These are phyloP conservation scores for Cyclocybe aegerita DNA, from an alignment of 768 basidiomycete genomes.

Conservation along the genomic window DNA sequence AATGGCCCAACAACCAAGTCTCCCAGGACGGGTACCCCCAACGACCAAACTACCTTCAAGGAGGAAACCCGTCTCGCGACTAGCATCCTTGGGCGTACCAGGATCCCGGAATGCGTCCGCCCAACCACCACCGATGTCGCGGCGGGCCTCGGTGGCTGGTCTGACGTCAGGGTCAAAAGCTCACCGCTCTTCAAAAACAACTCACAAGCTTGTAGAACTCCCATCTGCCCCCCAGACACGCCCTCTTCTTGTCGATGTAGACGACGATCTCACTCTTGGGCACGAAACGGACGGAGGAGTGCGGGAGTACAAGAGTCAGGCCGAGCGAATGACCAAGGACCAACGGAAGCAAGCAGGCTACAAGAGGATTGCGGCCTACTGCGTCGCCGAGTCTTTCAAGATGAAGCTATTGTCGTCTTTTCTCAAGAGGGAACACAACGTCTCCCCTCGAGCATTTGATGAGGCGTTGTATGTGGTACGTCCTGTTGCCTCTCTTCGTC, in stretches of 20 bases:
- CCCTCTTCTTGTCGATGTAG: constrained; percentile 50
- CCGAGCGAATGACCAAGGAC: constrained; percentile 86
- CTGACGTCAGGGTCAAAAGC: constrained; percentile 47
- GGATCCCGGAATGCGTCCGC: constrained; percentile 17
- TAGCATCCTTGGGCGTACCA: constrained; percentile 26
- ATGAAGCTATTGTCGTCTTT: constrained; percentile 84
- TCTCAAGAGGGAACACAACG: constrained; percentile 92
- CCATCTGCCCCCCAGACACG: constrained; percentile 89
- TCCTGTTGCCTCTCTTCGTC: constrained; percentile 14
- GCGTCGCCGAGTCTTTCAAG: constrained; percentile 80
- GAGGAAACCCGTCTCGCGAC: constrained; percentile 27
- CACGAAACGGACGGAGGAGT: constrained; percentile 68
- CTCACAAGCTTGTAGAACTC: constrained; percentile 86
- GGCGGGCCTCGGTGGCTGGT: constrained; percentile 39
- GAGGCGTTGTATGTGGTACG: constrained; percentile 91
- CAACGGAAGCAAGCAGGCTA: constrained; percentile 81
- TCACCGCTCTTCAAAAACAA: constrained; percentile 86
- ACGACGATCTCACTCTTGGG: constrained; percentile 48
- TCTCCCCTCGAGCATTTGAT: constrained; percentile 82
- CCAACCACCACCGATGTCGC: constrained; percentile 19
- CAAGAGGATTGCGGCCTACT: constrained; percentile 87
- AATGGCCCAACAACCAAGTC: constrained; percentile 15
- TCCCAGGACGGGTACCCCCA: constrained; percentile 23
- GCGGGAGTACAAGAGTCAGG: constrained; percentile 79
- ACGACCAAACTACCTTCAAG: constrained; percentile 26